Percentiles rank a stretch among this genome's conserved stretches.
Evolutionary conservation across 306 rosid genomes (phyloP).

Genomic region (Abrus precatorius): DNA sequence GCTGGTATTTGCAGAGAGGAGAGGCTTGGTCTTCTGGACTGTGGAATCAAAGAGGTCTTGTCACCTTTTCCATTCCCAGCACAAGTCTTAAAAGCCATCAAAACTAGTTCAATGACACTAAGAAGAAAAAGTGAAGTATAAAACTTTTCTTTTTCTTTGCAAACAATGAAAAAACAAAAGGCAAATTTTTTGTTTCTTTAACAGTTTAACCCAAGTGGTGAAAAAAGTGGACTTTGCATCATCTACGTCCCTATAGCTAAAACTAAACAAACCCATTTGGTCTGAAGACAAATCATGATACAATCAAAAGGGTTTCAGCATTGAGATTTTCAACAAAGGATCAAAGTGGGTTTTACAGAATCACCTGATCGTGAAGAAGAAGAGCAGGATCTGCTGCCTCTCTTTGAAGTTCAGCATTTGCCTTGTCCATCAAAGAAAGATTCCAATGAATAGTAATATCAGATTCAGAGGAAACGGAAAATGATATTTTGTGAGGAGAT

Average conservation of each 20-base stretch:
- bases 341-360: constrained; percentile 8
- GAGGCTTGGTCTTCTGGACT: constrained; percentile 67
- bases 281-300: constrained; percentile 30
- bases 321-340: constrained; percentile 11
- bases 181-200: background rate
- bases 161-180: constrained; percentile 25
- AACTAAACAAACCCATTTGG: constrained; percentile 35
- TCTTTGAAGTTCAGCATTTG: constrained; percentile 42
- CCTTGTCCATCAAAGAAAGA: constrained; percentile 43
- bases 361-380: constrained; percentile 47
- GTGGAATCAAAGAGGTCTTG: constrained; percentile 56
- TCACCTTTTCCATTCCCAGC: constrained; percentile 50
- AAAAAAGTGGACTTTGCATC: constrained; percentile 19
- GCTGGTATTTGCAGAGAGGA: constrained; percentile 75
- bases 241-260: background rate
- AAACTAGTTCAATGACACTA: constrained; percentile 1
- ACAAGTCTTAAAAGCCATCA: constrained; percentile 49
- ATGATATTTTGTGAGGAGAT: background rate
- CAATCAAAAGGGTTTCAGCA: constrained; percentile 35
- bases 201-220: constrained; percentile 10
- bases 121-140: background rate
- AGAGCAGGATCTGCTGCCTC: constrained; percentile 44
- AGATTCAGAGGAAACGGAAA: constrained; percentile 20
- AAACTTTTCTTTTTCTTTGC: background rate
- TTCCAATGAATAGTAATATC: constrained; percentile 3